Evolutionary conservation across 148 eudicot species (phyloP), one percentile per base, ranked within the genome.

Genomic region (Rhododendron henanense): DNA sequence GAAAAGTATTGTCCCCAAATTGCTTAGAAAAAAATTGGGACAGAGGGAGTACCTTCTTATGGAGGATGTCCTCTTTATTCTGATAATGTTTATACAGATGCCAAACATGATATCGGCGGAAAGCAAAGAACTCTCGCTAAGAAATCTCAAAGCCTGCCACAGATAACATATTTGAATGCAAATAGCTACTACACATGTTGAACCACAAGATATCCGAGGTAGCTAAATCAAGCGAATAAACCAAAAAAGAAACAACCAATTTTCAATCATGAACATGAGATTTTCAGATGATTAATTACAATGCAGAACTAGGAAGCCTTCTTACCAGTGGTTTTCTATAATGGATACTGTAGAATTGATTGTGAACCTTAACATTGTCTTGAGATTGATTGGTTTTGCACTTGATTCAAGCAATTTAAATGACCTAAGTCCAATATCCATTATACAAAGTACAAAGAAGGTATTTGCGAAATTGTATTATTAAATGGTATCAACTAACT

Each of bases 41-140:
- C 15, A 67, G 35, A 67, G 35, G 74, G 74, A 67, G 74, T 90
- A 92, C 98, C 96, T 92, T 90, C 86, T 85, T 31, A 21, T 86
- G 78, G 65, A 75, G 79, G 88, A 85, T 87, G 78, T 83, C 67
- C 67, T 59, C 90, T 87, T 92, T 73, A 88, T 77, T 90, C 93
- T 84, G 87, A 89, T 77, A 48, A 90, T 28, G 61, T 89, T 93
- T 71, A 92, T 78, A 37, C 81, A 87, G 84, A 90, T 85, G 82
- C 91, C 93, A 88, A 93, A 93, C 87, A 90, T 86, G 87, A 93
- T 82, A 50, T 93, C 95, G 86, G 89, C 78, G 39, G 91, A 39
- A 87, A 89, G 79, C 79, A 83, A 25, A 63, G 84, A 86, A 86
- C 89, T 86, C 75, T 93, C 94, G 80, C 83, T 65, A 28, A 90